Evolutionary conservation across 1,139 yeast genomes (phyloP).

Genomic region (Debaryomycetaceae sp.): DNA sequence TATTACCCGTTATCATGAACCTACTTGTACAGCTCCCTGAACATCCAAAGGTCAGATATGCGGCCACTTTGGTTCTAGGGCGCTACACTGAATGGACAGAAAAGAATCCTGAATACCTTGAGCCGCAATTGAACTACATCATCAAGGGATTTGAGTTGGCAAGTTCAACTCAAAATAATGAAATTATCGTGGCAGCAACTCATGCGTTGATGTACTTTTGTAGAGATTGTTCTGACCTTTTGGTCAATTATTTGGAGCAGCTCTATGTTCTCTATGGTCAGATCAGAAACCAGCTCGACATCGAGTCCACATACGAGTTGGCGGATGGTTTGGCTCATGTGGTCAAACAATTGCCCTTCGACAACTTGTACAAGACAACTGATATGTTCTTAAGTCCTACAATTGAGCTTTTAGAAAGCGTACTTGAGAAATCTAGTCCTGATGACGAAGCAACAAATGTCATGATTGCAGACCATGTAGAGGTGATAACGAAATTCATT

Average conservation of each 20-base stretch:
- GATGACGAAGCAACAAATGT: constrained; percentile 32
- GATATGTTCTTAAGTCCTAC: constrained; percentile 69
- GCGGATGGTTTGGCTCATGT: constrained; percentile 91
- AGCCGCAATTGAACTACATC: constrained; percentile 80
- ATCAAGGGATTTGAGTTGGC: constrained; percentile 65
- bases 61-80: constrained; percentile 89
- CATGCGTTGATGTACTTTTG: constrained; percentile 94
- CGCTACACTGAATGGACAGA: constrained; percentile 96
- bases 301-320: constrained; percentile 70
- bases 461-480: constrained; percentile 71
- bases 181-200: constrained; percentile 81
- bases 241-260: constrained; percentile 72
- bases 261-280: constrained; percentile 71
- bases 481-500: constrained; percentile 68
- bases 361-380: constrained; percentile 31
- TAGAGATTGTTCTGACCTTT: constrained; percentile 74
- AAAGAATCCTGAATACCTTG: constrained; percentile 75
- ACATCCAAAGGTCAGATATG: constrained; percentile 82
- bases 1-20: constrained; percentile 78
- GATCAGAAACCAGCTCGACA: constrained; percentile 55
- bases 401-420: constrained; percentile 42
- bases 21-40: constrained; percentile 71
- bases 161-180: constrained; percentile 26
- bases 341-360: constrained; percentile 50
- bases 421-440: constrained; percentile 14